Conservation (phyloP, 345 rosid species). For the Sonneratia caseolaris region DNA sequence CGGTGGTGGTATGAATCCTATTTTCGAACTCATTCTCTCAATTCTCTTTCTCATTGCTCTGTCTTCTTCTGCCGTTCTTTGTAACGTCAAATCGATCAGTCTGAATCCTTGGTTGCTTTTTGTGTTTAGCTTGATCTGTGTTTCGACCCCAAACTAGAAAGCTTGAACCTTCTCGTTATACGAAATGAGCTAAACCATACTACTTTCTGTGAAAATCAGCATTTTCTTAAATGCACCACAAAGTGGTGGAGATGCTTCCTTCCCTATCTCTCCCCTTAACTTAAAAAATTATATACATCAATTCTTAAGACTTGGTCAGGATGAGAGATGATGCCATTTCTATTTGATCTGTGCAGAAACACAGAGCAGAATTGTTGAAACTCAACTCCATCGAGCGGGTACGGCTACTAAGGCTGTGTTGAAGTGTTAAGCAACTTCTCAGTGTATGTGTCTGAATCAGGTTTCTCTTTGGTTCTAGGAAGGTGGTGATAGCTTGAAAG, state of each 20-base stretch:
- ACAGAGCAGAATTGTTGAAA: conserved; percentile 30
- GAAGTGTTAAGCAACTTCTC: background rate
- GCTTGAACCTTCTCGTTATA: background rate
- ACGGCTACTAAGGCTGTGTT: conserved; percentile 10
- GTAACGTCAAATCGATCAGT: background rate
- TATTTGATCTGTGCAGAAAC: conserved; percentile 42
- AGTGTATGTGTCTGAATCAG: background rate
- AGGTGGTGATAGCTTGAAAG: conserved; percentile 50
- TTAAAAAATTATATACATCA: background rate
- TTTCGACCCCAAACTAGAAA: background rate
- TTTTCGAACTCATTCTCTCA: conserved; percentile 4
- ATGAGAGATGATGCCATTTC: background rate
- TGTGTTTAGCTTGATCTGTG: background rate
- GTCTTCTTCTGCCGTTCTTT: background rate
- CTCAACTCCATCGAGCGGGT: conserved; percentile 63
- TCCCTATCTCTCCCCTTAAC: background rate
- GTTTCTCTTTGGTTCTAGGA: conserved; percentile 38
- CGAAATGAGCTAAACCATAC: background rate
- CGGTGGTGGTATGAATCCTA: conserved; percentile 43
- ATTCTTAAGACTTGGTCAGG: conserved; percentile 3
- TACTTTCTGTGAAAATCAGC: background rate
- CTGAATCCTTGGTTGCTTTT: background rate
- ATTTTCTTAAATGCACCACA: background rate
- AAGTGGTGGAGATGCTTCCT: background rate
- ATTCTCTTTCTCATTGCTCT: background rate